Percentiles rank a stretch among this genome's conserved stretches.
These are phyloP conservation scores for Phytophthora vignae DNA, from an alignment of 352 stramenopile genomes.

Conservation along the genomic window DNA sequence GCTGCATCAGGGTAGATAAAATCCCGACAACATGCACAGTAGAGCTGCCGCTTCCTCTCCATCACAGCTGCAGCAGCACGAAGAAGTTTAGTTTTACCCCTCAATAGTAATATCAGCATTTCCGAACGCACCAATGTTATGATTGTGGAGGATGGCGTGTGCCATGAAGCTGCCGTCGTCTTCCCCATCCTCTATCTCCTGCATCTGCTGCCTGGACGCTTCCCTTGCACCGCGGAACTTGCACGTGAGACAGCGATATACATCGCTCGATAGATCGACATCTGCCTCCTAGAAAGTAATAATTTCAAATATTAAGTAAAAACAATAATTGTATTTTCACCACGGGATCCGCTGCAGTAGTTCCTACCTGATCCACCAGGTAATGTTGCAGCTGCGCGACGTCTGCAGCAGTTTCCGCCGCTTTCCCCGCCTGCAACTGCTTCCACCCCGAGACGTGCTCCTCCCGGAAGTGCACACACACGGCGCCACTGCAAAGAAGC, in stretches of 20 bases:
- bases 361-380: slow-evolving; percentile 23
- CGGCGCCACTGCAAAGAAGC: slow-evolving; percentile 17
- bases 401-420: neutral
- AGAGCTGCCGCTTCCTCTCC: slow-evolving; percentile 56
- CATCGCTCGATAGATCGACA: slow-evolving; percentile 27
- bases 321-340: neutral
- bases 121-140: slow-evolving; percentile 54
- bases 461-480: slow-evolving; percentile 30
- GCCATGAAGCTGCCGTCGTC: slow-evolving; percentile 65
- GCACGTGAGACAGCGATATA: slow-evolving; percentile 62
- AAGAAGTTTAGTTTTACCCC: neutral
- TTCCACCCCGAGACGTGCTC: slow-evolving; percentile 17
- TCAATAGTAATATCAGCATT: neutral
- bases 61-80: slow-evolving; percentile 44
- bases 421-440: neutral
- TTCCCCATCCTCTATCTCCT: slow-evolving; percentile 32
- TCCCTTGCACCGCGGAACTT: slow-evolving; percentile 55
- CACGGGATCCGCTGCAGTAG: neutral
- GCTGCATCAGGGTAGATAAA: slow-evolving; percentile 63
- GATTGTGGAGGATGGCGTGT: slow-evolving; percentile 67
- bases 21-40: slow-evolving; percentile 64
- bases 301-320: slow-evolving; percentile 10
- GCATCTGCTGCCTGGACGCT: slow-evolving; percentile 21
- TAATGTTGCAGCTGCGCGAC: slow-evolving; percentile 30
- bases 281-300: slow-evolving; percentile 16